Percentiles rank a stretch among this genome's conserved stretches.
Evolutionary conservation across 2,329 filamentous ascomycete species (phyloP).

Genomic region (Aspergillus thermomutatus): DNA sequence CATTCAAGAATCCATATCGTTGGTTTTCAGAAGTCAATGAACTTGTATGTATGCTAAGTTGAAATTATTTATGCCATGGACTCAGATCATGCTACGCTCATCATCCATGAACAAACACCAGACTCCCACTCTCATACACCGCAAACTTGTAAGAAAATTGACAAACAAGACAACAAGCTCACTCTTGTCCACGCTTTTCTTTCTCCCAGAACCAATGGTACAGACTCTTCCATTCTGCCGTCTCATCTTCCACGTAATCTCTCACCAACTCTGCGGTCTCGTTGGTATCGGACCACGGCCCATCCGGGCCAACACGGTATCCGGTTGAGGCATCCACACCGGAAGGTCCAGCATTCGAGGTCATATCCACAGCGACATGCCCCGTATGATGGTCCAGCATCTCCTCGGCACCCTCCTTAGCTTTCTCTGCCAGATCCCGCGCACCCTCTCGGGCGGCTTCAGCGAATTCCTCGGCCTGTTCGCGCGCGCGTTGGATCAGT

Average conservation of each 20-base stretch:
- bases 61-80: not conserved
- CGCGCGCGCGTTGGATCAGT: slow-evolving; percentile 36
- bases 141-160: not conserved
- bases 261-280: slow-evolving; percentile 45
- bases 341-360: slow-evolving; percentile 18
- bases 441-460: slow-evolving; percentile 39
- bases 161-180: not conserved
- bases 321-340: slow-evolving; percentile 5
- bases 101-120: not conserved
- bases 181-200: slow-evolving; percentile 17
- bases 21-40: not conserved
- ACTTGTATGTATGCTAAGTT: not conserved
- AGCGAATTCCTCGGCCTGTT: slow-evolving; percentile 40
- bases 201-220: slow-evolving; percentile 44
- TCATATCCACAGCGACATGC: slow-evolving; percentile 27
- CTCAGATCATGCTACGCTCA: not conserved
- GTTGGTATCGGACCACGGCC: slow-evolving; percentile 27
- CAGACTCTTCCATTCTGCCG: slow-evolving; percentile 37
- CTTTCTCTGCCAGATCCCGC: slow-evolving; percentile 32
- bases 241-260: slow-evolving; percentile 45
- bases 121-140: not conserved
- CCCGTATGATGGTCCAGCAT: slow-evolving; percentile 21
- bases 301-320: slow-evolving; percentile 10
- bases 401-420: slow-evolving; percentile 25
- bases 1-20: no score